Evolutionary conservation across 73 alveolate genomes (phyloP).

Genomic region (Breviolum minutum): DNA sequence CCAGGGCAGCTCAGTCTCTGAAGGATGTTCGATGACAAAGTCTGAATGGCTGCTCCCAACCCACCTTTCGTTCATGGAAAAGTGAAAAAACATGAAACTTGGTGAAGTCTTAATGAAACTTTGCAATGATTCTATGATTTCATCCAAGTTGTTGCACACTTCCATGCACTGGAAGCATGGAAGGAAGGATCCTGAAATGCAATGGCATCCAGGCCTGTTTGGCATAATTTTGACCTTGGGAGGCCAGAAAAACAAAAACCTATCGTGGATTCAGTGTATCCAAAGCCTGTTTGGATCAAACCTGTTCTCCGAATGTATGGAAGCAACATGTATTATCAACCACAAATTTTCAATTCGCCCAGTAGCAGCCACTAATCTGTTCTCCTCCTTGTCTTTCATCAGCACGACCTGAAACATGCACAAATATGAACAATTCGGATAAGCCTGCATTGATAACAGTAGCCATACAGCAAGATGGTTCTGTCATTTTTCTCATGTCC

Average conservation of each 20-base stretch:
- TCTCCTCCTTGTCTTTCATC: constrained; percentile 63
- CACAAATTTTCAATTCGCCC: background rate
- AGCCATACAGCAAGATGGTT: background rate
- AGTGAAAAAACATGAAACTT: too few species aligned
- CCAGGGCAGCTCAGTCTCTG: constrained; percentile 92
- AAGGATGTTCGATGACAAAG: constrained; percentile 75
- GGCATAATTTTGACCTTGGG: constrained; percentile 60
- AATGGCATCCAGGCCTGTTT: constrained; percentile 11
- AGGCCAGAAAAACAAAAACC: too few species aligned
- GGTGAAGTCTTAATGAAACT: too few species aligned
- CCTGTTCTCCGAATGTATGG: too few species aligned
- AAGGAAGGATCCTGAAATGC: background rate
- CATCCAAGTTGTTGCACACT: too few species aligned
- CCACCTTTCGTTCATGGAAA: constrained; percentile 18
- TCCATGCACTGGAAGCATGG: background rate
- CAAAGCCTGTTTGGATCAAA: too few species aligned
- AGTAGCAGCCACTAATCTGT: constrained; percentile 73
- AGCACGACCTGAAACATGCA: constrained; percentile 54
- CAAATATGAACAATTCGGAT: background rate
- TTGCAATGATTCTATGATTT: too few species aligned
- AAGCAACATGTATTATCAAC: too few species aligned
- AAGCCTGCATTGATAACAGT: background rate
- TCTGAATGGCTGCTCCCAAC: constrained; percentile 73
- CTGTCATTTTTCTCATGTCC: background rate
- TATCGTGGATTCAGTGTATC: too few species aligned